Conservation (phyloP, 1,284 basidiomycete species). For the Exobasidium rhododendri region DNA sequence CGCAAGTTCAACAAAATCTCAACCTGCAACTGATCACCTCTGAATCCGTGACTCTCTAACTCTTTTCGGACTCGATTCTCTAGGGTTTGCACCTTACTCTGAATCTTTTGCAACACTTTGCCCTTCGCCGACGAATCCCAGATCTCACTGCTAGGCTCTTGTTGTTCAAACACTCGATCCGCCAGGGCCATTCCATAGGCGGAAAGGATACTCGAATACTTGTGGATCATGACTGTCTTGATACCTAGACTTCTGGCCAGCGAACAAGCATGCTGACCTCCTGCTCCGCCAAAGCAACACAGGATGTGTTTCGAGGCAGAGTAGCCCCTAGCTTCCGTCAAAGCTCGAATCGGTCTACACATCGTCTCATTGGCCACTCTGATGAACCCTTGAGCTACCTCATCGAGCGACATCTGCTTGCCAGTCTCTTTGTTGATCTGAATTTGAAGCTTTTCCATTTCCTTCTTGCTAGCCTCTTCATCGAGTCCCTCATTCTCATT, state of each 20-base stretch:
- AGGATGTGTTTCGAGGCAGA: constrained; percentile 82
- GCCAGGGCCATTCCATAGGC: constrained; percentile 86
- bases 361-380: constrained; percentile 61
- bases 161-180: constrained; percentile 70
- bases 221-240: constrained; percentile 76
- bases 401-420: constrained; percentile 68
- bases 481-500: constrained; percentile 79
- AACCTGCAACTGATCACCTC: constrained; percentile 64
- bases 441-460: constrained; percentile 67
- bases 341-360: constrained; percentile 83
- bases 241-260: constrained; percentile 79
- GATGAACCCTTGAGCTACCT: constrained; percentile 74
- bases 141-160: constrained; percentile 77
- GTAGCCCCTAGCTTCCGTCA: constrained; percentile 86
- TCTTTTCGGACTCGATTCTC: constrained; percentile 65
- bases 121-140: constrained; percentile 53
- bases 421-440: constrained; percentile 68
- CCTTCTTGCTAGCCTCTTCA: constrained; percentile 59
- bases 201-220: constrained; percentile 79
- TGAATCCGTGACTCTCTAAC: constrained; percentile 75
- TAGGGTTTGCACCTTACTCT: constrained; percentile 61
- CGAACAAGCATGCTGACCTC: constrained; percentile 86
- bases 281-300: constrained; percentile 84
- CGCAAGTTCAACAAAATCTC: constrained; percentile 74
- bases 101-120: constrained; percentile 61